Base-by-base conservation (phyloP, 176 grass and related monocot genomes). In the Musa beccarii region DNA sequence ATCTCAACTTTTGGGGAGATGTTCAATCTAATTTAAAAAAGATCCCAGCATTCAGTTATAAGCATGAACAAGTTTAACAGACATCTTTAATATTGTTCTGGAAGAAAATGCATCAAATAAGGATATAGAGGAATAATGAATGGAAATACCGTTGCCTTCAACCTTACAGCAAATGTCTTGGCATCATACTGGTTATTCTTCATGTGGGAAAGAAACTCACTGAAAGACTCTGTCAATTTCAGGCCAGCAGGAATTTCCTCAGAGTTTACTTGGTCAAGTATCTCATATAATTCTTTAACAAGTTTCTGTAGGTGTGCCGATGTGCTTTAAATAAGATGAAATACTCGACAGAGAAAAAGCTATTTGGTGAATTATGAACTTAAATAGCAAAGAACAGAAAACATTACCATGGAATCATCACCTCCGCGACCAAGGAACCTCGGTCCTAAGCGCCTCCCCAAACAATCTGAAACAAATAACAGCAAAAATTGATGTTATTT, bases 181-280 rank as follows among this genome's bases (percentile, higher is more conserved):
- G 85, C 85, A 91, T 98, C 85, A 81, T 93, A 93, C 67, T 92
- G 81, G 57, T 85, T 93, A 80, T 84, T 93, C 73, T 85, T 98
- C 67, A 87, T 90, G 74, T 98, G 90, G 85, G 85, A 84, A 49
- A 93, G 78, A 75, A 98, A 98, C 77, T 98, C 94, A 80, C 88
- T 81, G 85, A 87, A 98, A 68, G 86, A 91, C 72, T 98, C 90
- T 53, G 94, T 82, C 66, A 91, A 80, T 69, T 98, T 90, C 63
- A 86, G 54, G 79, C 81, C 90, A 87, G 79, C 49, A 80, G 94
- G 86, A 81, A 78, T 63, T 76, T 98, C 84, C 63, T 93, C 94
- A 43, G 84, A 87, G 76, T 93, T 87, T 79, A 86, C 77, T 85
- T 88, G 79, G 80, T 91, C 90, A 84, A 98, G 79, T 63, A 98